Base-by-base conservation (phyloP, 2,329 filamentous ascomycete genomes). In the Aspergillus sp. region DNA sequence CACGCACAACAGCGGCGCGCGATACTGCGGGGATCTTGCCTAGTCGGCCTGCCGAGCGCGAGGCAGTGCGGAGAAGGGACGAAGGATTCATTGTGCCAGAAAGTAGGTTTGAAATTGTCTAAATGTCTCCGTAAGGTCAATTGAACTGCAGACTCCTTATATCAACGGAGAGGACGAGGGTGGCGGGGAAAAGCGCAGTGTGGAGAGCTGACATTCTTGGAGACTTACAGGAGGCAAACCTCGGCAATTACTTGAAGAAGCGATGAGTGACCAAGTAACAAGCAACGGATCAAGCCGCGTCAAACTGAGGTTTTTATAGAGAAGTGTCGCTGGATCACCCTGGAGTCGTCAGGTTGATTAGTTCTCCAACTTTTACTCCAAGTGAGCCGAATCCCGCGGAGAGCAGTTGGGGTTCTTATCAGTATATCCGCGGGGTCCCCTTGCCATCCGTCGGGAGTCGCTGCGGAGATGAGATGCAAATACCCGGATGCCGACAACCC, bases 61-160 rank as follows among this genome's bases (percentile, higher is more conserved):
- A 67, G 51, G 73, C 72, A 30, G 69, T 66, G 52, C 73, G 73
- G 38, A 78, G 64, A 47, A 76, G 50, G 19, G 74, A 71, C 34
- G 74, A 72, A 41, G 69, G 67, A 43, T 75, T 75, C 74, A 78
- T 76, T 51, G 59, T 71, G 53, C 3, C 13, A 15, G 11, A 41
- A 41, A 41, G 2, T 41, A 15, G 15, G 31, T 31, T 34, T 7
- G 25, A n/a, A 38, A 17, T 28, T 8, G 30, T 19, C 17, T 23
- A 30, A 25, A 23, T 28, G 19, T 48, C 7, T 52, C 25, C 19
- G 41, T 19, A 17, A 22, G 47, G 19, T 60, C 34, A 59, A 62
- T 58, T 51, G 38, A 49, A 19, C 13, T 59, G 28, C 49, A 31
- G 28, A 30, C 23, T 25, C 30, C 43, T 28, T 58, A 43, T 31